Conservation (phyloP, 2,329 filamentous ascomycete genomes). For the Sclerotinia glacialis region DNA sequence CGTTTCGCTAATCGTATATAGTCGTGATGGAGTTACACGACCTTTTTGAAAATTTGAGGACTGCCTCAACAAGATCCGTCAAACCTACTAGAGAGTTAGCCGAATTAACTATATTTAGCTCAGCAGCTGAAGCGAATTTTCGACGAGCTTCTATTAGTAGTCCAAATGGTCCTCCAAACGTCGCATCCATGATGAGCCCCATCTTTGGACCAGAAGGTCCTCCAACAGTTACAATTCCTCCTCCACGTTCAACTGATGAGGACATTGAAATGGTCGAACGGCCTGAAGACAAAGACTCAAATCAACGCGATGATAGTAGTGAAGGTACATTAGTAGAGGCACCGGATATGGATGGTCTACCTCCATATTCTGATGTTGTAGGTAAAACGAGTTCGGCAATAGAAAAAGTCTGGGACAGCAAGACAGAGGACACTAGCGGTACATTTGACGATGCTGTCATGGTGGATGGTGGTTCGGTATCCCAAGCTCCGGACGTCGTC, state of each 20-base stretch:
- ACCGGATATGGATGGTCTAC: slow-evolving; percentile 26
- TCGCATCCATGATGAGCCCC: slow-evolving; percentile 31
- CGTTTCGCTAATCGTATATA: slow-evolving; percentile 40
- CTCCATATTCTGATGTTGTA: slow-evolving; percentile 25
- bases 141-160: slow-evolving; percentile 47
- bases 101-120: slow-evolving; percentile 69
- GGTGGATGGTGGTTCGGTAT: slow-evolving; percentile 40
- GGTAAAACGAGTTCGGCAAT: not conserved
- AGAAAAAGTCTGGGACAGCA: slow-evolving; percentile 6
- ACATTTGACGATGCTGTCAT: slow-evolving; percentile 34
- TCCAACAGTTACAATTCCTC: slow-evolving; percentile 26
- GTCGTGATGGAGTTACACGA: slow-evolving; percentile 71
- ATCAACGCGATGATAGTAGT: slow-evolving; percentile 39
- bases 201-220: slow-evolving; percentile 35
- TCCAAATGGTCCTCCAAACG: slow-evolving; percentile 37
- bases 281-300: slow-evolving; percentile 30
- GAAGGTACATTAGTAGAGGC: slow-evolving; percentile 43
- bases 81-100: slow-evolving; percentile 75
- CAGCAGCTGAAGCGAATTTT: slow-evolving; percentile 52
- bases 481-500: slow-evolving; percentile 18
- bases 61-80: slow-evolving; percentile 59
- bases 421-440: slow-evolving; percentile 14
- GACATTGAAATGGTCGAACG: slow-evolving; percentile 40
- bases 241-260: slow-evolving; percentile 27
- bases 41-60: slow-evolving; percentile 70